A percentile compares a stretch with the other conserved stretches of the same genome.
Evolutionary conservation across 2,329 filamentous ascomycete genomes (phyloP).

Genomic region (Apiospora kogelbergensis): DNA sequence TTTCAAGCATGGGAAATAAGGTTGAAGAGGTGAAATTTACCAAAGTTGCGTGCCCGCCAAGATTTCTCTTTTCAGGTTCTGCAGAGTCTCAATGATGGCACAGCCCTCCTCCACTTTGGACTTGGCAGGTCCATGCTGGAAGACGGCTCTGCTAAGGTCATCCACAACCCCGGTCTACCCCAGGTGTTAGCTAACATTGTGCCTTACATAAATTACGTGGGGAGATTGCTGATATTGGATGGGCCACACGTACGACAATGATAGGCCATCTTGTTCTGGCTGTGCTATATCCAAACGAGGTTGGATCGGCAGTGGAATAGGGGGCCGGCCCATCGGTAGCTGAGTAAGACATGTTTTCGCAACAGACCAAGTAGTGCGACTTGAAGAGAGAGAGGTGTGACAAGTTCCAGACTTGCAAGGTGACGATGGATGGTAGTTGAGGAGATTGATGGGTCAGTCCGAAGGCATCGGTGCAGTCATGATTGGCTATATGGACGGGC

Average conservation of each 20-base stretch:
- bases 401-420: background rate
- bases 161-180: constrained; percentile 85
- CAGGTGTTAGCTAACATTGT: too few relatives aligned
- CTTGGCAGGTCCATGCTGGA: constrained; percentile 54
- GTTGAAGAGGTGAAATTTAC: background rate
- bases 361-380: background rate
- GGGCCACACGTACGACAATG: constrained; percentile 68
- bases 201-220: too few relatives aligned
- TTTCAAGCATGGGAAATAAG: background rate
- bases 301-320: constrained; percentile 77
- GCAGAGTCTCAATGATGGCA: constrained; percentile 75
- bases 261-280: constrained; percentile 89
- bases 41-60: constrained; percentile 81
- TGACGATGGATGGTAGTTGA: background rate
- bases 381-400: background rate
- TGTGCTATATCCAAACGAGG: constrained; percentile 83
- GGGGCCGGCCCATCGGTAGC: constrained; percentile 51
- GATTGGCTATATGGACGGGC: background rate
- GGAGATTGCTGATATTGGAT: background rate
- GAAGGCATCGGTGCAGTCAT: background rate
- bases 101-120: constrained; percentile 79
- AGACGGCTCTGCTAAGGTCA: constrained; percentile 79
- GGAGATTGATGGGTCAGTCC: background rate
- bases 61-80: constrained; percentile 87
- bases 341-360: background rate